Conservation (phyloP, 208 protist genomes). For the Paratrypanosoma confusum region DNA sequence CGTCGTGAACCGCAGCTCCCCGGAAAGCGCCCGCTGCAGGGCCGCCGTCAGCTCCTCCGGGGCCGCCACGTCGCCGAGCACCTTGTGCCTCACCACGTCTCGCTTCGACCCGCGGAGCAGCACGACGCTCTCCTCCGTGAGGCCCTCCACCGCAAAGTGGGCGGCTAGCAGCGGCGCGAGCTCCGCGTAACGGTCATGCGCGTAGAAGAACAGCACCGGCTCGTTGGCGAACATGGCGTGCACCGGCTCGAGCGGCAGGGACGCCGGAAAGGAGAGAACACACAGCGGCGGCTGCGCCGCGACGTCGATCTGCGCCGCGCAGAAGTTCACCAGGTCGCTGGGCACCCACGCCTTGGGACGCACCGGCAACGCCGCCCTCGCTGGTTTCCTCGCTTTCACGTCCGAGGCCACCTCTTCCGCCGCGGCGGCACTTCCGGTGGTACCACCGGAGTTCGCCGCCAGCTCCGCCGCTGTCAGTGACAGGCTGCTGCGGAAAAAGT, state of each 20-base stretch:
- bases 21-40: constrained; percentile 7
- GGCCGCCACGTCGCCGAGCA: constrained; percentile 8
- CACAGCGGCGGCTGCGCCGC: constrained; percentile 15
- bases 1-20: constrained; percentile 8
- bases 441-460: too few species aligned
- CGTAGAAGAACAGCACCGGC: constrained; percentile 65
- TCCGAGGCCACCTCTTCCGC: neutral
- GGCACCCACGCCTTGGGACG: constrained; percentile 10
- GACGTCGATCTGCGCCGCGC: constrained; percentile 11
- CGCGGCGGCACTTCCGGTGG: neutral
- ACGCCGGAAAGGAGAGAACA: constrained; percentile 27
- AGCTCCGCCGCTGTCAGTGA: neutral
- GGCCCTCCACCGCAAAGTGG: constrained; percentile 1
- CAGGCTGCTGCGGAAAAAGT: constrained; percentile 38
- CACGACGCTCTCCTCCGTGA: constrained; percentile 5
- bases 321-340: too few species aligned
- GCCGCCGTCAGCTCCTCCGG: constrained; percentile 1
- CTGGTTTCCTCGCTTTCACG: neutral
- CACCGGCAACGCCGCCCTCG: too few species aligned
- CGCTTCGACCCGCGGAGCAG: constrained; percentile 11
- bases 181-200: constrained; percentile 6
- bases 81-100: constrained; percentile 7
- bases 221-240: constrained; percentile 32
- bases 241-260: constrained; percentile 18
- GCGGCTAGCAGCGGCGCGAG: constrained; percentile 2